Base-by-base conservation (phyloP, 2,329 filamentous ascomycete species). In the Colletotrichum camelliae region DNA sequence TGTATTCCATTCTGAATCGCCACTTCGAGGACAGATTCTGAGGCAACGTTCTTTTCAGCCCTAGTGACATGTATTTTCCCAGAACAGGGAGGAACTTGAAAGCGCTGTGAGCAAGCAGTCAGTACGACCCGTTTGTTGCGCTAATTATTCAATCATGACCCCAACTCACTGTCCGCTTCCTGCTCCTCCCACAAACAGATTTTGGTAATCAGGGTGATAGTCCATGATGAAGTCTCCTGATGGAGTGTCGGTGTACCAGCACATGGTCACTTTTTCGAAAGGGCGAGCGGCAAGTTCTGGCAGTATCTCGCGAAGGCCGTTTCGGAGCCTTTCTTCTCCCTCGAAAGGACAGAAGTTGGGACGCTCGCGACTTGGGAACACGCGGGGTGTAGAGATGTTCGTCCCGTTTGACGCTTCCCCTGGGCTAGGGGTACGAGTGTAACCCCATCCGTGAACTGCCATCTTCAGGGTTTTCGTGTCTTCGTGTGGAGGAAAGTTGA, bases 201-300 rank as follows among this genome's bases (percentile, higher is more conserved):
- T 85, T 6, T 84, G 78, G 12, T 87, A 83, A 2, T 82, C 79
- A 0, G 91, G 91, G 76, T 93, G 90, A 75, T 89, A 86, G 24
- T 89, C 88, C 29, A 93, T 86, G 62, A 93, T 86, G 80, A 93
- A 93, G 77, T 93, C 89, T 1, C 90, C 91, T 13, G 87, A 86
- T 0, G 91, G 90, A 76, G 91, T 93, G 82, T 93, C 91, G 7
- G 89, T 91, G 79, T 93, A 93, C 91, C 91, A 93, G 79, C 91
- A 93, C 58, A 93, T 82, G 7, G 90, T 84, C 5, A 87, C 88
- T 18, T 85, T 83, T 21, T 84, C 81, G 82, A 92, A 93, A 1
- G 86, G 86, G 6, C 90, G 83, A 2, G 89, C 86, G 2, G 84
- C 87, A 71, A 93, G 86, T 13, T 86, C 83, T 0, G 92, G 91